Conservation (phyloP, 306 rosid genomes). For the Cucumis hystrix region DNA sequence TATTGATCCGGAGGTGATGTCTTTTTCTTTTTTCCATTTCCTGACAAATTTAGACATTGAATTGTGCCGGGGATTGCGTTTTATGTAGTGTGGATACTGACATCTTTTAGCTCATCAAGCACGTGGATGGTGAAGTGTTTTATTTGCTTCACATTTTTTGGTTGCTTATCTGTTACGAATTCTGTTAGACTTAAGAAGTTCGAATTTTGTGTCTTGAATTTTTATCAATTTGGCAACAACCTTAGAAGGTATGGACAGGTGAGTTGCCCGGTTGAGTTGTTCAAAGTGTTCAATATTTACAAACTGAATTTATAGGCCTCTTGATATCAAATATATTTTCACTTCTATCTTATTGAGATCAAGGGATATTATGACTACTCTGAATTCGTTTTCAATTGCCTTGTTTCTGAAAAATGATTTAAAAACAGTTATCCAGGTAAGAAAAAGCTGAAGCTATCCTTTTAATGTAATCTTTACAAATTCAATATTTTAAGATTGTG, state of each 20-base stretch:
- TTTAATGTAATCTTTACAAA: background rate
- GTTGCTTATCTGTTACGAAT: background rate
- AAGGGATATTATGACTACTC: background rate
- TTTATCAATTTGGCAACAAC: background rate
- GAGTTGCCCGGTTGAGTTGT: background rate
- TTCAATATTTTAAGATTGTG: background rate
- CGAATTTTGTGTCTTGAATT: background rate
- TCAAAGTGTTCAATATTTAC: background rate
- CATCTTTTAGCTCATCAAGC: background rate
- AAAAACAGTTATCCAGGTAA: background rate
- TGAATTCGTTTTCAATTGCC: background rate
- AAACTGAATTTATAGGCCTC: background rate
- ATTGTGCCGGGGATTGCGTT: background rate
- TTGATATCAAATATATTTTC: background rate
- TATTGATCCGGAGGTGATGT: conserved; percentile 74
- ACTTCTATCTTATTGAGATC: background rate
- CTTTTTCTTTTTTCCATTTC: background rate
- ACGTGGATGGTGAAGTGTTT: background rate
- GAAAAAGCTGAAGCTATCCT: background rate
- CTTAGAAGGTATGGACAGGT: background rate
- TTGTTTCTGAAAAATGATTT: background rate
- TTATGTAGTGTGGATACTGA: background rate
- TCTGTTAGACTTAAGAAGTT: background rate
- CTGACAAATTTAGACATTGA: background rate
- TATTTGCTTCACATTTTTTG: background rate